Conservation (phyloP, 441 rosid species). For the Pelargonium cotyledonis region DNA sequence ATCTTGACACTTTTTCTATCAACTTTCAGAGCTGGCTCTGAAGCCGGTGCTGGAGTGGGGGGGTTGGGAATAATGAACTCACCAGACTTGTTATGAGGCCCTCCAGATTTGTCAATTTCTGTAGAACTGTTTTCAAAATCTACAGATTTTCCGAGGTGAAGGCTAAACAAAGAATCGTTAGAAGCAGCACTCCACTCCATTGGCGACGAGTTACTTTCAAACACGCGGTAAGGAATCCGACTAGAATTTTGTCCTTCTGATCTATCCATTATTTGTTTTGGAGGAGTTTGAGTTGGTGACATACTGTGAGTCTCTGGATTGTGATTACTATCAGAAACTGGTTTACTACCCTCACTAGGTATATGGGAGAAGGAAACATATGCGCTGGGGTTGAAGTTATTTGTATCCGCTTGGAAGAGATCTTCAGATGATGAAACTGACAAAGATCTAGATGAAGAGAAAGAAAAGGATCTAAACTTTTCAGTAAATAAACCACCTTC, state of each 20-base stretch:
- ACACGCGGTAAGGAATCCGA: not conserved
- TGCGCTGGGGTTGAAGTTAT: conserved; percentile 13
- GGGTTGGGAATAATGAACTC: not conserved
- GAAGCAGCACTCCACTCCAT: not conserved
- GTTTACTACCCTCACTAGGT: conserved; percentile 5
- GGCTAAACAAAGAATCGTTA: not conserved
- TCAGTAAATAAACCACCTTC: conserved; percentile 4
- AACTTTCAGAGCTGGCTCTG: not conserved
- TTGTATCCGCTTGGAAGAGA: conserved; percentile 18
- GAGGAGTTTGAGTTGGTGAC: conserved; percentile 5
- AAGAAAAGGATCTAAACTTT: conserved; percentile 19
- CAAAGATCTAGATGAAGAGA: conserved; percentile 28
- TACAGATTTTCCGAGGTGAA: not conserved
- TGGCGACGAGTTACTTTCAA: not conserved
- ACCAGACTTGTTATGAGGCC: not conserved
- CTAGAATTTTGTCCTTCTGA: not conserved
- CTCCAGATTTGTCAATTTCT: not conserved
- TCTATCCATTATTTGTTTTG: conserved; percentile 2
- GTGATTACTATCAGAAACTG: conserved; percentile 29
- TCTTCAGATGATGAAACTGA: conserved; percentile 29
- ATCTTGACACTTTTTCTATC: not conserved
- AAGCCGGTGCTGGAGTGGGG: not conserved
- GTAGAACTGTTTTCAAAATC: not conserved
- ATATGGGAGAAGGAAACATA: conserved; percentile 2
- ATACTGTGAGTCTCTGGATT: conserved; percentile 21